Evolutionary conservation across 345 rosid genomes (phyloP), one percentile per base, ranked within the genome.

Genomic region (Kandelia obovata): DNA sequence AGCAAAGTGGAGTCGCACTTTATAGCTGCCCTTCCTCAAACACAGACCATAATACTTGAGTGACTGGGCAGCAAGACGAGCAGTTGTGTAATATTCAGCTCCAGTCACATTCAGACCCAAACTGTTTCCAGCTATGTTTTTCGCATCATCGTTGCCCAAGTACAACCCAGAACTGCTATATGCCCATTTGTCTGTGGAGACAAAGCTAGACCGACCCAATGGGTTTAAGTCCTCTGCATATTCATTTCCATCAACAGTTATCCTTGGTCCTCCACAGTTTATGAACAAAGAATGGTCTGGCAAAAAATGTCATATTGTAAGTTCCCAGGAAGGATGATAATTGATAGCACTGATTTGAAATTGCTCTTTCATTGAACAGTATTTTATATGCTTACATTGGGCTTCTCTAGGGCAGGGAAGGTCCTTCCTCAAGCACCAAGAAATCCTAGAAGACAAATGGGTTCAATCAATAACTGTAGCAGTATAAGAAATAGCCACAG

Each of bases 31-130:
- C 8, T 32, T 15, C 35, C 30, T 68, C 96, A 95, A 66, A 61
- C 96, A 95, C 13, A 88, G 78, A 69, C 85, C 97, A 72, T 87
- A 95, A 82, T 92, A 92, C 79, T 73, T 95, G 71, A 95, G 88
- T 6, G 97, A 92, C 7, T 68, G 76, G 52, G 97, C 88, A 23
- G 97, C 74, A 37, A 92, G 81, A 58, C 97, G 91, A 11, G 96
- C 96, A 58, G 85, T 78, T 64, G 39, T 49, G 80, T 92, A 92
- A 7, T 80, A 76, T 1, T 23, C 82, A 15, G 80, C 73, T 69
- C 67, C 73, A 25, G 56, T 76, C 19, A 83, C 74, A 35, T 73
- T 80, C 66, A 82, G 58, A 65, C 70, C 68, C 25, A 79, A 82
- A 37, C 15, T 55, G 73, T 81, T 81, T 39, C 31, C 20, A 13